These are phyloP conservation scores for Penicillium longicatenatum DNA, from an alignment of 495 filamentous ascomycete genomes.

Conservation along the genomic window DNA sequence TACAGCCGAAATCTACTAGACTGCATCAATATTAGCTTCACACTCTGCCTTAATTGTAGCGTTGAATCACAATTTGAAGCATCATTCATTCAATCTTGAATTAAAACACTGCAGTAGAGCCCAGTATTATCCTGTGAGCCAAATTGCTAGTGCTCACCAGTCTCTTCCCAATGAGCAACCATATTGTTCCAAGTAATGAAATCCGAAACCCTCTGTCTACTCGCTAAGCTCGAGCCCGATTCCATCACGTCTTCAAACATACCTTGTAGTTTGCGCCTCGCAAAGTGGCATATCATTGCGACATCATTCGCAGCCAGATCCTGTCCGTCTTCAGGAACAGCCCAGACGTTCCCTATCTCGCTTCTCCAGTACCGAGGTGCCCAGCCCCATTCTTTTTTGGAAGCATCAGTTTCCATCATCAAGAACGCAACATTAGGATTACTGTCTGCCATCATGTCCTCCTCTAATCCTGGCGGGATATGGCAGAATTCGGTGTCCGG, in stretches of 20 bases:
- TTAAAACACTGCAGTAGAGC: too few species aligned
- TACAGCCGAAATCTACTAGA: too few species aligned
- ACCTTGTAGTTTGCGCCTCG: background rate
- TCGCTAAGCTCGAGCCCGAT: constrained; percentile 1
- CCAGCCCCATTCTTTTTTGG: constrained; percentile 8
- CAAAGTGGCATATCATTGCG: constrained; percentile 19
- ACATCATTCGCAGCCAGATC: constrained; percentile 15
- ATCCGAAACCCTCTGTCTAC: constrained; percentile 15
- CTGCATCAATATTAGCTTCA: too few species aligned
- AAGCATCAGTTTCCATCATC: constrained; percentile 16
- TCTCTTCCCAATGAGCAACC: constrained; percentile 3
- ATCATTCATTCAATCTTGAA: too few species aligned
- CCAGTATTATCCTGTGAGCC: background rate
- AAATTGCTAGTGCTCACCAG: constrained; percentile 4
- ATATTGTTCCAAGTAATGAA: constrained; percentile 11
- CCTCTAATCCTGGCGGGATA: background rate
- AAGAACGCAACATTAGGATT: constrained; percentile 14
- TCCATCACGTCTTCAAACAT: constrained; percentile 8
- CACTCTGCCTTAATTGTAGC: too few species aligned
- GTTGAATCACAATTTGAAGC: too few species aligned
- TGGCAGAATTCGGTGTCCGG: background rate
- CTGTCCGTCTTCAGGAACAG: constrained; percentile 16
- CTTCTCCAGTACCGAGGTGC: constrained; percentile 13
- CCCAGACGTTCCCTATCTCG: constrained; percentile 15
- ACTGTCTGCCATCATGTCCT: constrained; percentile 1